These are phyloP conservation scores for Amanita subjunquillea DNA, from an alignment of 768 basidiomycete genomes.

Conservation along the genomic window DNA sequence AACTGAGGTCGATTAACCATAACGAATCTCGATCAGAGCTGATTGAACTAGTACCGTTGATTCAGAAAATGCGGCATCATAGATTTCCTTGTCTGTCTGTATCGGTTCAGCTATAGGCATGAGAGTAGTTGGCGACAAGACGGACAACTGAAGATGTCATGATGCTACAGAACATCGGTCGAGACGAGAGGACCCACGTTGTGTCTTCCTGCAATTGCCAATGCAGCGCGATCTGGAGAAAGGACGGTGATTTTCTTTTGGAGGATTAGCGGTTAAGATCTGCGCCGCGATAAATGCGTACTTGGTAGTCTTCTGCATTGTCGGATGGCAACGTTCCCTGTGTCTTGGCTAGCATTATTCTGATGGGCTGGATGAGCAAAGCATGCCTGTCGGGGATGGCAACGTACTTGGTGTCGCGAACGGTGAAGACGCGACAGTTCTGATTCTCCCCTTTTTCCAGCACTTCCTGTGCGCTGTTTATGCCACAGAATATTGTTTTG, in stretches of 20 bases:
- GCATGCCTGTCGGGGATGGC: neutral
- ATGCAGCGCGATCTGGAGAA: constrained; percentile 52
- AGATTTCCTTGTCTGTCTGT: constrained; percentile 69
- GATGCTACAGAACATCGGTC: neutral
- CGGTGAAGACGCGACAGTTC: constrained; percentile 69
- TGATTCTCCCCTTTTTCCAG: constrained; percentile 63
- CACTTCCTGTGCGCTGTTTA: constrained; percentile 66
- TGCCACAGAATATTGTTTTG: constrained; percentile 66
- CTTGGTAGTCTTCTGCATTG: constrained; percentile 79
- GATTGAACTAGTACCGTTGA: constrained; percentile 35
- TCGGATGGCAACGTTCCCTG: constrained; percentile 50
- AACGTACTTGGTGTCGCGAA: constrained; percentile 51
- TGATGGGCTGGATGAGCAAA: constrained; percentile 16
- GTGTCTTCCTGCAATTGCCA: constrained; percentile 67
- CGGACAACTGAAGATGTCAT: constrained; percentile 34
- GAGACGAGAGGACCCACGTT: constrained; percentile 36
- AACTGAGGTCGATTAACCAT: constrained; percentile 30
- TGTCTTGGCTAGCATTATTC: constrained; percentile 41
- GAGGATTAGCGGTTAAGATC: constrained; percentile 5
- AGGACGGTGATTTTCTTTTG: constrained; percentile 82
- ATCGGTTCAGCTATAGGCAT: constrained; percentile 36
- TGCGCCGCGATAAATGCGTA: constrained; percentile 19
- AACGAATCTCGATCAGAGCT: constrained; percentile 1
- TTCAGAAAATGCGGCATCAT: constrained; percentile 72
- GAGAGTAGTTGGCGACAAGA: constrained; percentile 59